Conservation (phyloP, 768 basidiomycete species). For the Exidia glandulosa region DNA sequence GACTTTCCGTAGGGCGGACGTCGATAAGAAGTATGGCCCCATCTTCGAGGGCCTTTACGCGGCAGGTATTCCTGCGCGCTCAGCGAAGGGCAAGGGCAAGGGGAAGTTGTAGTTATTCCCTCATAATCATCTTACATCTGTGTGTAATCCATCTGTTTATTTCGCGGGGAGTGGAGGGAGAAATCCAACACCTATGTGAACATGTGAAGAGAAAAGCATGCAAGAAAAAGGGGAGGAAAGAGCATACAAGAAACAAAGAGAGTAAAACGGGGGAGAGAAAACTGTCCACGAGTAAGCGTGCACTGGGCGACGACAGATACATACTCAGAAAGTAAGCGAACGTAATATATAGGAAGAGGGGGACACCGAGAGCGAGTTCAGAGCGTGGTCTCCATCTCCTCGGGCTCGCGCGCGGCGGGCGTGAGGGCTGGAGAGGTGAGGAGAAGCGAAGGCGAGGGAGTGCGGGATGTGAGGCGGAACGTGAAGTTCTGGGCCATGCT, state of each 20-base stretch:
- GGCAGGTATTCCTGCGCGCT: neutral
- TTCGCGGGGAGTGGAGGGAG: neutral
- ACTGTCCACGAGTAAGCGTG: neutral
- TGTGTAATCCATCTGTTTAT: neutral
- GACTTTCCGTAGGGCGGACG: slow-evolving; percentile 4
- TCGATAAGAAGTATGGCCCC: slow-evolving; percentile 5
- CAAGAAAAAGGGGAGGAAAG: neutral
- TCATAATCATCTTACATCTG: neutral
- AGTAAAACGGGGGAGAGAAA: neutral
- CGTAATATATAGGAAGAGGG: no score
- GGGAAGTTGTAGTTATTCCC: neutral
- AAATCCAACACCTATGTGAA: neutral
- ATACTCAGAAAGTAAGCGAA: no score
- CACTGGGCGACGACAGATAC: no score
- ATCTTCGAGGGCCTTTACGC: slow-evolving; percentile 8
- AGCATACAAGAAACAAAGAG: neutral
- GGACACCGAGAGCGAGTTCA: neutral
- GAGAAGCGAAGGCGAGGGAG: neutral
- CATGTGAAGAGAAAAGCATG: neutral
- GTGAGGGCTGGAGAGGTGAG: neutral
- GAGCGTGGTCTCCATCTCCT: neutral
- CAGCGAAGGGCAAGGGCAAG: neutral
- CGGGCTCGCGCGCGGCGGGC: neutral
- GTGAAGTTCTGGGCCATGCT: neutral
- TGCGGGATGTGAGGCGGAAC: neutral